phyloP scores from a whole-genome alignment of 768 basidiomycete species.

The Coprinopsis marcescibilis region DNA sequence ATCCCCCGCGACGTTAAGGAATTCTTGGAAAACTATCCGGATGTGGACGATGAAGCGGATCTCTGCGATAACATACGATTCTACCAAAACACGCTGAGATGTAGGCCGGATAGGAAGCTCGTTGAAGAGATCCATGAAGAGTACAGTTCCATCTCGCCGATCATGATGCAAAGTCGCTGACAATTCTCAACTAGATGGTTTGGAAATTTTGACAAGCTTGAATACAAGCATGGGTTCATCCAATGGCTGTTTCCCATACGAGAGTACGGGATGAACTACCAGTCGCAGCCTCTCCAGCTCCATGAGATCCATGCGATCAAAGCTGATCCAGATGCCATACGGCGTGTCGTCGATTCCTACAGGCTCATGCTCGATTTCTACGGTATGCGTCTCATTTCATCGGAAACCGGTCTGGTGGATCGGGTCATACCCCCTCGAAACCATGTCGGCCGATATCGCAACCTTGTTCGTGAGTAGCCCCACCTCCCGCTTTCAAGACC shows the following conservation, averaged over 20 bases:
- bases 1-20: constrained; percentile 52
- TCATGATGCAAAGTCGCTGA: not conserved
- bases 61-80: constrained; percentile 51
- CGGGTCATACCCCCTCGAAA: constrained; percentile 45
- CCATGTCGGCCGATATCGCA: constrained; percentile 50
- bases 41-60: constrained; percentile 30
- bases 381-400: constrained; percentile 60
- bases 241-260: constrained; percentile 82
- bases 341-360: constrained; percentile 55
- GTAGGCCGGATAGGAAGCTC: constrained; percentile 53
- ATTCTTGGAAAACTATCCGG: constrained; percentile 53
- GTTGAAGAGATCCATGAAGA: constrained; percentile 59
- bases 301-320: constrained; percentile 62
- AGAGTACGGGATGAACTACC: constrained; percentile 67
- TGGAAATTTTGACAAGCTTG: constrained; percentile 56
- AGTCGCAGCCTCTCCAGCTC: constrained; percentile 58
- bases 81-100: constrained; percentile 51
- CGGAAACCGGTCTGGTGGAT: constrained; percentile 53
- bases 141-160: constrained; percentile 25
- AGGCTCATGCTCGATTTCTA: constrained; percentile 77
- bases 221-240: constrained; percentile 66
- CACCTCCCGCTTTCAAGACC: constrained; percentile 4
- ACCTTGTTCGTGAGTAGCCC: constrained; percentile 56
- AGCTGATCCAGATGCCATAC: constrained; percentile 37
- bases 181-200: constrained; percentile 43